Percentiles rank a stretch among this genome's conserved stretches.
These are phyloP conservation scores for Coemansia sp. DNA, from an alignment of 192 early-diverging fungal species.

Conservation along the genomic window DNA sequence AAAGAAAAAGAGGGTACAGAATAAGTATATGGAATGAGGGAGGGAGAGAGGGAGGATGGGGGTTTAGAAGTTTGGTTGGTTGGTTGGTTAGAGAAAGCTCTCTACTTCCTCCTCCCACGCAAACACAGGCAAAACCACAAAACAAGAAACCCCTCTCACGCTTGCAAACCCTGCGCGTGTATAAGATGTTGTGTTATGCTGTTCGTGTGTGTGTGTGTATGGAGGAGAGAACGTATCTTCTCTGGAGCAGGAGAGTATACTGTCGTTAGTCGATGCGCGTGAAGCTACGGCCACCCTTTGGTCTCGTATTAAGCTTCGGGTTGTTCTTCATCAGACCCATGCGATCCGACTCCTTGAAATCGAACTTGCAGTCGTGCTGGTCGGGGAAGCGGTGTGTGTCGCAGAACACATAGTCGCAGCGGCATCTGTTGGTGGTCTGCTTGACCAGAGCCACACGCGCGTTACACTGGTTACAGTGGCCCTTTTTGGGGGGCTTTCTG, in stretches of 20 bases:
- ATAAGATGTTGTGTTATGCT: background rate
- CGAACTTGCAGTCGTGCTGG: constrained; percentile 79
- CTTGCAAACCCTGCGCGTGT: background rate
- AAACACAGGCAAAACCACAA: background rate
- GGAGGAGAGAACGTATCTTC: background rate
- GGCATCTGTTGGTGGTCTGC: constrained; percentile 77
- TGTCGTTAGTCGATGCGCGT: constrained; percentile 60
- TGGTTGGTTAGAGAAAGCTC: background rate
- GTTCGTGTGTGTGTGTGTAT: background rate
- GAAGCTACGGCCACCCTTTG: constrained; percentile 76
- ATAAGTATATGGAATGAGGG: constrained; percentile 8
- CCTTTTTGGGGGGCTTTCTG: constrained; percentile 68
- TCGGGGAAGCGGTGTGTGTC: constrained; percentile 72
- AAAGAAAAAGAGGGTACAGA: constrained; percentile 4
- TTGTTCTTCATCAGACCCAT: constrained; percentile 72
- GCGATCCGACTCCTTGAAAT: constrained; percentile 72
- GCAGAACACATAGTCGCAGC: constrained; percentile 77
- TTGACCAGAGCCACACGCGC: constrained; percentile 77
- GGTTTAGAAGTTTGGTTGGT: background rate
- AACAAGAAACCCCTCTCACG: background rate
- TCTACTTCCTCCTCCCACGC: background rate
- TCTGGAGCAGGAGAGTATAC: background rate
- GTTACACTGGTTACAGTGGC: constrained; percentile 69
- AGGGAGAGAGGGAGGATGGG: background rate
- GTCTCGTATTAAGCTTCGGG: constrained; percentile 72